Percentiles rank a stretch among this genome's conserved stretches.
phyloP scores from a whole-genome alignment of 805 yeast species.

The Clavispora fructus region DNA sequence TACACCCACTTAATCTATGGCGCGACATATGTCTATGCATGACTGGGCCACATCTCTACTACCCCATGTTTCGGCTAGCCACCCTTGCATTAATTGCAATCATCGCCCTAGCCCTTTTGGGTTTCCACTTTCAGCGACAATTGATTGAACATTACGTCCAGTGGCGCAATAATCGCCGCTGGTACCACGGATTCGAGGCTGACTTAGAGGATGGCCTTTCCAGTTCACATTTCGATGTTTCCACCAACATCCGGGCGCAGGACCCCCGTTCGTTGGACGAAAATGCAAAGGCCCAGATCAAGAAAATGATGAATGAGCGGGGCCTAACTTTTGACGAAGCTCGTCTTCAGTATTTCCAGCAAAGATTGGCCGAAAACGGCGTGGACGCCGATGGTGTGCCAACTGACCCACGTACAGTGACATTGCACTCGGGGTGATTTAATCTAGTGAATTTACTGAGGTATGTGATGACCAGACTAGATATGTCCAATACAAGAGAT shows the following conservation, averaged over 20 bases:
- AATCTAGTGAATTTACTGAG: too few relatives aligned
- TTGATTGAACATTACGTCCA: slow-evolving; percentile 8
- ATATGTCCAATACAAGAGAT: too few relatives aligned
- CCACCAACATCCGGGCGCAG: slow-evolving; percentile 30
- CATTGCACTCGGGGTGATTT: slow-evolving; percentile 20
- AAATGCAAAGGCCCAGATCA: slow-evolving; percentile 46
- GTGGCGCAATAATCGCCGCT: slow-evolving; percentile 8
- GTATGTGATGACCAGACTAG: too few relatives aligned
- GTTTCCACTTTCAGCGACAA: slow-evolving; percentile 29
- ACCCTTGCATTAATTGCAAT: slow-evolving; percentile 8
- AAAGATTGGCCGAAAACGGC: slow-evolving; percentile 32
- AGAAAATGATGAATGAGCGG: slow-evolving; percentile 47
- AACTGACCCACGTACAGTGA: slow-evolving; percentile 58
- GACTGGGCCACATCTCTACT: neutral
- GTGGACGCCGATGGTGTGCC: slow-evolving; percentile 67
- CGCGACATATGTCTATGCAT: neutral
- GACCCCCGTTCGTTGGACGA: slow-evolving; percentile 58
- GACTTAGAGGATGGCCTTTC: slow-evolving; percentile 53
- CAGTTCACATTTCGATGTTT: slow-evolving; percentile 55
- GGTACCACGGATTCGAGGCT: slow-evolving; percentile 29
- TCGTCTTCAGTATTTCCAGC: slow-evolving; percentile 45
- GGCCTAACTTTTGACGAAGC: slow-evolving; percentile 65
- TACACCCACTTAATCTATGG: too few relatives aligned
- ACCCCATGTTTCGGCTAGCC: neutral
- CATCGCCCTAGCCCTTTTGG: slow-evolving; percentile 12